Base-by-base conservation (phyloP, 1,284 basidiomycete species). In the Cryptococcus floricola region DNA sequence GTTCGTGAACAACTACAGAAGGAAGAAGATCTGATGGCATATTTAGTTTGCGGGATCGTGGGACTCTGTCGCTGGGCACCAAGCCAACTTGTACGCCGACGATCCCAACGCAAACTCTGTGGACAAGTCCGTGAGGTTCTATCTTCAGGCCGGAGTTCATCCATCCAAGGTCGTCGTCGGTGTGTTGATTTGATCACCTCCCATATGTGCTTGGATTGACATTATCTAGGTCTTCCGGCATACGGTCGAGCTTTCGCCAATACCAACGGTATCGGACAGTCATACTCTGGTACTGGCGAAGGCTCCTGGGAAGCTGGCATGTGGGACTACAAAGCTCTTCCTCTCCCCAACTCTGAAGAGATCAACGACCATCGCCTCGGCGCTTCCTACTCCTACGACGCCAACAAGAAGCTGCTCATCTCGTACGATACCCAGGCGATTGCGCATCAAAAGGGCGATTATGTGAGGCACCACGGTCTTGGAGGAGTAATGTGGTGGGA, bases 211-310 rank as follows among this genome's bases (percentile, higher is more conserved):
- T 13, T 9, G 10, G 6, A 5, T 16, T 43, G 37, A n/a, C 13
- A 23, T 2, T 39, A 31, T 31, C 27, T 25, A 86, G 87, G 91
- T 6, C 85, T 93, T 68, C 91, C 91, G 2, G 77, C 91, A 2
- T 92, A 92, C 66, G 91, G 91, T 0, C 85, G 88, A 57, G 86
- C 87, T 0, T 97, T 95, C 73, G 84, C 87, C 70, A 79, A 84
- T 48, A 94, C 91, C 0, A 73, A 75, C 44, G 91, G 91, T 0
- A 81, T 91, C 39, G 89, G 89, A 8, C 71, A 82, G 48, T 74
- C 89, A 1, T 97, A 86, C 80, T 82, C 73, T 48, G 89, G 89
- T 83, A 82, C 89, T 54, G 90, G 90, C 3, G 83, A 87, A 37
- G 73, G 70, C 14, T 70, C 74, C 57, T 59, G 79, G 71, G 71